Percentiles rank a stretch among this genome's conserved stretches.
Evolutionary conservation across 805 yeast species (phyloP).

Genomic region (Pichia paraexigua): DNA sequence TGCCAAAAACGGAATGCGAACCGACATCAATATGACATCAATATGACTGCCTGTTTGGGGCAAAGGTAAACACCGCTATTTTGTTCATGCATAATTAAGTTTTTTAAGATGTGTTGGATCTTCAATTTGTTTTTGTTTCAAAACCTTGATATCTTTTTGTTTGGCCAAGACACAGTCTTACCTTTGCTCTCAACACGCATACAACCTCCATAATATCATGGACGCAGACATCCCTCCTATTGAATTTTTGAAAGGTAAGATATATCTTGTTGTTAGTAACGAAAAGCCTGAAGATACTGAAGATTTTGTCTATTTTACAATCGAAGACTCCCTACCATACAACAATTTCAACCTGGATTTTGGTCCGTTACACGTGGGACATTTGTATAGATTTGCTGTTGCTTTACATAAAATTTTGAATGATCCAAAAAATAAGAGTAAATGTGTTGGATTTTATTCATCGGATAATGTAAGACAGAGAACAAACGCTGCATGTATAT

Average conservation of each 20-base stretch:
- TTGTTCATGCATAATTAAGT: not conserved
- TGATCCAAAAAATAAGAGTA: conserved; percentile 73
- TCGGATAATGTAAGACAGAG: conserved; percentile 72
- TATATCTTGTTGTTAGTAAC: conserved; percentile 87
- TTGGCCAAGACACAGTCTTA: not conserved
- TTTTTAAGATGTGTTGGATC: not conserved
- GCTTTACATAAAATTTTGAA: conserved; percentile 85
- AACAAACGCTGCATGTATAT: conserved; percentile 88
- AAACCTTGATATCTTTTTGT: not conserved
- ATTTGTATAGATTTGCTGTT: conserved; percentile 90
- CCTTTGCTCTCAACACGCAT: not conserved
- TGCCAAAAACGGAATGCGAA: not conserved
- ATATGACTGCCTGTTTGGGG: not conserved
- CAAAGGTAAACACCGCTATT: conserved; percentile 1
- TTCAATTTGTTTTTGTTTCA: not conserved
- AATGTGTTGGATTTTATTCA: conserved; percentile 87
- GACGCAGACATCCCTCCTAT: conserved; percentile 20
- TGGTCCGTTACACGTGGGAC: conserved; percentile 94
- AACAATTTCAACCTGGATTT: conserved; percentile 94
- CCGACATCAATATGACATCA: not conserved
- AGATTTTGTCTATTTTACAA: conserved; percentile 76
- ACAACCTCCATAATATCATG: not conserved
- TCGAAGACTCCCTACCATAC: conserved; percentile 86
- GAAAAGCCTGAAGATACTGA: conserved; percentile 67
- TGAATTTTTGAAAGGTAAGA: conserved; percentile 45